These are phyloP conservation scores for Aureobasidium sp. DNA, from an alignment of 2,329 filamentous ascomycete species.

Conservation along the genomic window DNA sequence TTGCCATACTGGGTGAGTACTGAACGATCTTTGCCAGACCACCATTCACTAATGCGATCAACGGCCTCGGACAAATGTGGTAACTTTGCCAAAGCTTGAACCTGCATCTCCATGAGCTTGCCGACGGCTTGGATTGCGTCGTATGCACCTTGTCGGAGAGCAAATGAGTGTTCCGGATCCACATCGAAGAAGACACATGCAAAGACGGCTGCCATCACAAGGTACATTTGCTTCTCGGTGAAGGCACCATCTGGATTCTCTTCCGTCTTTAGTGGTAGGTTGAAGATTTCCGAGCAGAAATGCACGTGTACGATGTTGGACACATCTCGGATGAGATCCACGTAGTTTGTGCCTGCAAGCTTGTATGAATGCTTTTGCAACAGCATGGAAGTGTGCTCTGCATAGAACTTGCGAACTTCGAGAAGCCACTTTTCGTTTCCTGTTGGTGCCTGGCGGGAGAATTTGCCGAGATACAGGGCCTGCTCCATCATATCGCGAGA, in stretches of 20 bases:
- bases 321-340: conserved; percentile 42
- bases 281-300: conserved; percentile 47
- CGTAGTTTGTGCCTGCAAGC: conserved; percentile 35
- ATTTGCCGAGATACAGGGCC: conserved; percentile 31
- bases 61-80: conserved; percentile 26
- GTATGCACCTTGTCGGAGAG: conserved; percentile 40
- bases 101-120: conserved; percentile 40
- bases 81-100: conserved; percentile 33
- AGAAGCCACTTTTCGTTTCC: conserved; percentile 34
- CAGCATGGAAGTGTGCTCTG: conserved; percentile 37
- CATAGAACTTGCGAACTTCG: conserved; percentile 40
- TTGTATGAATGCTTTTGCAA: conserved; percentile 37
- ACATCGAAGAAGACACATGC: conserved; percentile 47
- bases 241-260: conserved; percentile 43
- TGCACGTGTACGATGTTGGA: conserved; percentile 46
- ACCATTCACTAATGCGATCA: conserved; percentile 5
- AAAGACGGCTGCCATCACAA: conserved; percentile 45
- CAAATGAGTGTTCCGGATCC: conserved; percentile 44
- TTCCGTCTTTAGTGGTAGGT: conserved; percentile 46
- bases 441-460: conserved; percentile 20
- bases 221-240: conserved; percentile 45
- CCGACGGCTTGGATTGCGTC: conserved; percentile 41
- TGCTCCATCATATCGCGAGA: conserved; percentile 36
- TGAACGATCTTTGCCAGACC: conserved; percentile 16
- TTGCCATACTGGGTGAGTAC: conserved; percentile 44